Conservation (phyloP, 176 grass and related monocot genomes). For the Bolboschoenus planiculmis region DNA sequence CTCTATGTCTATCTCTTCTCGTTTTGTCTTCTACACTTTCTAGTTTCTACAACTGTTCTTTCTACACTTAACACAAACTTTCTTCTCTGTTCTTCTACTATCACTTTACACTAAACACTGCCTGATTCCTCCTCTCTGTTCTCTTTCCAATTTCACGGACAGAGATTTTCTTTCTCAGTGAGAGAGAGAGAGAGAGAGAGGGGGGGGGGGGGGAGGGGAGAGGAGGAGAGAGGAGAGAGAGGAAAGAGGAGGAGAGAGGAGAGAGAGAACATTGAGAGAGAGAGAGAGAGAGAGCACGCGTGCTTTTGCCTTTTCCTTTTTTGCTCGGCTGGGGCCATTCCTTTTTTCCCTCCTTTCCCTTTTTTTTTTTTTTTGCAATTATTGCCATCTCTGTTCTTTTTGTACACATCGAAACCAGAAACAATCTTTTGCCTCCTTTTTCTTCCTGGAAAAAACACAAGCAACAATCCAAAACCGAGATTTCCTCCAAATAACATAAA, state of each 20-base stretch:
- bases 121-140: background rate
- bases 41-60: no score
- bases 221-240: conserved; percentile 27
- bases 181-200: conserved; percentile 20
- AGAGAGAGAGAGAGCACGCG: conserved; percentile 23
- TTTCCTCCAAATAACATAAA: background rate
- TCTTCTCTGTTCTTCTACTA: background rate
- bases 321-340: conserved; percentile 7
- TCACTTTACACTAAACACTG: background rate
- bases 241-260: no score
- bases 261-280: conserved; percentile 23
- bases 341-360: conserved; percentile 13
- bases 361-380: background rate
- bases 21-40: background rate
- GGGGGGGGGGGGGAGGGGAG: no score
- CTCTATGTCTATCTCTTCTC: background rate
- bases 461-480: conserved; percentile 13
- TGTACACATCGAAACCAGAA: conserved; percentile 11
- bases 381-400: conserved; percentile 21
- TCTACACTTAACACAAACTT: no score
- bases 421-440: background rate
- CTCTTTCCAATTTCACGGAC: conserved; percentile 2
- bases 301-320: conserved; percentile 26
- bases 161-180: background rate
- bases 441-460: background rate